Conservation (phyloP, 2,329 filamentous ascomycete genomes). For the Stachybotrys chlorohalonatus region DNA sequence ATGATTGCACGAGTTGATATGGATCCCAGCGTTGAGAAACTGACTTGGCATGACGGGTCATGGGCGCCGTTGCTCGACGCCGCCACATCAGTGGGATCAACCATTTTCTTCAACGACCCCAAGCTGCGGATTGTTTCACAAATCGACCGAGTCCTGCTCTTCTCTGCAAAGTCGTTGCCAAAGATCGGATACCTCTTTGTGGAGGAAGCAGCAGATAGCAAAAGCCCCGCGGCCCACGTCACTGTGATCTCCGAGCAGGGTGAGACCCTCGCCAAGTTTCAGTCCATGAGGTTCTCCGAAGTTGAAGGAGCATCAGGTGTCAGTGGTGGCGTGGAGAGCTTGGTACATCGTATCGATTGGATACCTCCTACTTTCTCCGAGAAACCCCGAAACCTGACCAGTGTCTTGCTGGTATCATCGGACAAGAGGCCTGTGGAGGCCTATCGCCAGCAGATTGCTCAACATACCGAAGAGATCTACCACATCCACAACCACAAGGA, state of each 20-base stretch:
- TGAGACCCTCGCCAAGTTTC: constrained; percentile 1
- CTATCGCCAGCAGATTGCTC: neutral
- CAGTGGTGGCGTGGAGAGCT: constrained; percentile 2
- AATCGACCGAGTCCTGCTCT: constrained; percentile 1
- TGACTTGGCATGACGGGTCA: neutral
- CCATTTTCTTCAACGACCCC: constrained; percentile 2
- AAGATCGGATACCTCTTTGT: constrained; percentile 4
- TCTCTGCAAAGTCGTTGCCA: neutral
- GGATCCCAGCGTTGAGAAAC: constrained; percentile 1
- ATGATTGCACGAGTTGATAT: constrained; percentile 5
- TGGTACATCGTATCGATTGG: constrained; percentile 7
- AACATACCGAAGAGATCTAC: neutral
- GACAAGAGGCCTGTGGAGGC: neutral
- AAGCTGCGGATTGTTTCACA: constrained; percentile 2
- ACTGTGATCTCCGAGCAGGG: constrained; percentile 1
- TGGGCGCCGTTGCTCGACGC: constrained; percentile 4
- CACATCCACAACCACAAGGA: neutral
- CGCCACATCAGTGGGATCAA: constrained; percentile 4
- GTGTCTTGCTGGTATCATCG: neutral
- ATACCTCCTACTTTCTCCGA: constrained; percentile 1
- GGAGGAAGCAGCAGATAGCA: neutral
- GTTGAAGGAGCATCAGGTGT: constrained; percentile 1
- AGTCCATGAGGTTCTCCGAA: constrained; percentile 3
- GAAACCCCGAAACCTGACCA: constrained; percentile 1
- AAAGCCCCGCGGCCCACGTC: constrained; percentile 1